Base-by-base conservation (phyloP, 257 asterid genomes). In the Fraxinus anomala region DNA sequence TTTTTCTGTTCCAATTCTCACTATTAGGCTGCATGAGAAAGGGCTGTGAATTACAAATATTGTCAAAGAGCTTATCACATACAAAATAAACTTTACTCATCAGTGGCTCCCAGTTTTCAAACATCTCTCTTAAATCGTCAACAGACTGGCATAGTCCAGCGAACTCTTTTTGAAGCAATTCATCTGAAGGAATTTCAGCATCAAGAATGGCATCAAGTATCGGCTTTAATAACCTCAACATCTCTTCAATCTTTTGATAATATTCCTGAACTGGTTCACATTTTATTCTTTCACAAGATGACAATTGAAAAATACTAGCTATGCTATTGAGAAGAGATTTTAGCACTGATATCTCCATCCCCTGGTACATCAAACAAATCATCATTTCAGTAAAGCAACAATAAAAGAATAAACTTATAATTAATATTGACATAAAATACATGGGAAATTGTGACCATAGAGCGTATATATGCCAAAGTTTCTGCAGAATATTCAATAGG, bases 71-170 rank as follows among this genome's bases (percentile, higher is more conserved):
- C 72, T 23, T 42, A 67, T 75, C 79, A 89, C 97, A 6, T 89
- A 93, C 97, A 86, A 90, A 91, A 88, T 89, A 90, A 73, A 90
- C 82, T 90, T 91, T 93, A 85, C 97, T 93, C 97, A 88, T 91
- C 79, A 93, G 76, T 72, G 91, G 89, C 68, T 88, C 89, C 92
- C 94, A 90, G 83, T 74, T 86, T 72, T 85, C 92, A 79, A 89
- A 89, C 36, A 89, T 86, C 74, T 90, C 91, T 80, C 83, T 86
- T 80, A 90, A 80, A 51, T 90, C 96, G 80, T 90, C 92, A 76
- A 89, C 88, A 72, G 84, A 83, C 65, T 86, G 93, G 79, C 80
- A 82, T 59, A 90, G 89, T 73, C 88, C 92, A 37, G 82, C 66
- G 72, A 89, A 84, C 23, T 87, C 85, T 73, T 85, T 88, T 78